Conservation (phyloP, 768 basidiomycete genomes). For the Roridomyces roridus region DNA sequence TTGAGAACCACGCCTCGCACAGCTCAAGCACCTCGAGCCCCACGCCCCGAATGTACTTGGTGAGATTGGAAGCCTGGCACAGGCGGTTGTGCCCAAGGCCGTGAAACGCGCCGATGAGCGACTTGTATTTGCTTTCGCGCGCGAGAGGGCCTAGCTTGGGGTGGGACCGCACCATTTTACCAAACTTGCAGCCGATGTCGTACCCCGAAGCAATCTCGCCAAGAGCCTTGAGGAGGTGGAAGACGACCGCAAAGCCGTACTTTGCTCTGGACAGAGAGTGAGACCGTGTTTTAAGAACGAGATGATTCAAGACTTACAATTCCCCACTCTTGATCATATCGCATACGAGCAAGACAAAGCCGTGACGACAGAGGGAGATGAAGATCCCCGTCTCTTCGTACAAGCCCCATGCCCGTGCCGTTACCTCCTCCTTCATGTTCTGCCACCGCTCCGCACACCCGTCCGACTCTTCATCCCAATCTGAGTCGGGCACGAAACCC, state of each 20-base stretch:
- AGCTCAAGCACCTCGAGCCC: slow-evolving; percentile 21
- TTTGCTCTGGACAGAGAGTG: no score
- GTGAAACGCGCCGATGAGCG: slow-evolving; percentile 13
- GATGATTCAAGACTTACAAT: slow-evolving; percentile 3
- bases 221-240: no score
- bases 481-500: slow-evolving; percentile 18
- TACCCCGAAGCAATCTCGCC: no score
- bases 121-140: neutral
- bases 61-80: slow-evolving; percentile 17
- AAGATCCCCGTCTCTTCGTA: slow-evolving; percentile 47
- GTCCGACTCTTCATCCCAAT: slow-evolving; percentile 35
- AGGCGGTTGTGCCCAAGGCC: slow-evolving; percentile 13
- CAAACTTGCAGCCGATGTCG: no score
- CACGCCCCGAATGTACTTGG: slow-evolving; percentile 17
- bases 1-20: slow-evolving; percentile 20
- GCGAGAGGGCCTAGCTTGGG: slow-evolving; percentile 7
- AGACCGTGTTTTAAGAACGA: neutral
- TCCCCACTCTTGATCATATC: slow-evolving; percentile 38
- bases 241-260: slow-evolving; percentile 8
- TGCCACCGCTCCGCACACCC: slow-evolving; percentile 26
- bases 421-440: slow-evolving; percentile 32
- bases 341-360: slow-evolving; percentile 3
- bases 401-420: slow-evolving; percentile 36
- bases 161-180: slow-evolving; percentile 3
- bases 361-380: slow-evolving; percentile 40